Conservation (phyloP, 148 eudicot genomes). For the Vaccinium corymbosum region DNA sequence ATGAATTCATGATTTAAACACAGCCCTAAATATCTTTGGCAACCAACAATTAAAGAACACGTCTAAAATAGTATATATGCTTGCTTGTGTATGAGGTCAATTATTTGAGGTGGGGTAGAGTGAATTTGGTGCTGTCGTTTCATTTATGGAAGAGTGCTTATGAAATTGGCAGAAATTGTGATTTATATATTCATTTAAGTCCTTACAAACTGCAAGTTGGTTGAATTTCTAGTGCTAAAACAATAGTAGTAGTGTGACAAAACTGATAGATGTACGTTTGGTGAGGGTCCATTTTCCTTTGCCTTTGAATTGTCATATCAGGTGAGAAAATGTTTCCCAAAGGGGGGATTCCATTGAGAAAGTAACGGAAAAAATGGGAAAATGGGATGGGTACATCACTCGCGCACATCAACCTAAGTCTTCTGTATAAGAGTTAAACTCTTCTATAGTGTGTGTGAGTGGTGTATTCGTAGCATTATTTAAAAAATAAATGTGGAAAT, state of each 20-base stretch:
- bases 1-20: background rate
- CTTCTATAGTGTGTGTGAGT: too few species aligned
- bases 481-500: too few species aligned
- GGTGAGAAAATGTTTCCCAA: background rate
- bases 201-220: slow-evolving; percentile 9
- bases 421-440: too few species aligned
- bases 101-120: background rate
- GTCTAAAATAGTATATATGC: too few species aligned
- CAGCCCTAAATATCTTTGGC: background rate
- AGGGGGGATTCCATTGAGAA: slow-evolving; percentile 6
- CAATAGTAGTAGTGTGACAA: background rate
- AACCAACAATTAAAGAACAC: background rate
- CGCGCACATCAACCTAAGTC: too few species aligned
- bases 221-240: background rate
- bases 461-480: too few species aligned
- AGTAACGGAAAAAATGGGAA: background rate
- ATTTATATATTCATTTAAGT: background rate
- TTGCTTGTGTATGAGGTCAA: background rate
- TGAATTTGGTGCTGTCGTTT: slow-evolving; percentile 17
- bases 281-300: background rate
- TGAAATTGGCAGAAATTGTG: slow-evolving; percentile 2
- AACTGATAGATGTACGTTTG: background rate
- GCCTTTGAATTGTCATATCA: slow-evolving; percentile 11
- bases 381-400: too few species aligned
- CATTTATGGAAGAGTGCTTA: background rate